Evolutionary conservation across 1,284 basidiomycete species (phyloP).

Genomic region (Inonotus hispidus): DNA sequence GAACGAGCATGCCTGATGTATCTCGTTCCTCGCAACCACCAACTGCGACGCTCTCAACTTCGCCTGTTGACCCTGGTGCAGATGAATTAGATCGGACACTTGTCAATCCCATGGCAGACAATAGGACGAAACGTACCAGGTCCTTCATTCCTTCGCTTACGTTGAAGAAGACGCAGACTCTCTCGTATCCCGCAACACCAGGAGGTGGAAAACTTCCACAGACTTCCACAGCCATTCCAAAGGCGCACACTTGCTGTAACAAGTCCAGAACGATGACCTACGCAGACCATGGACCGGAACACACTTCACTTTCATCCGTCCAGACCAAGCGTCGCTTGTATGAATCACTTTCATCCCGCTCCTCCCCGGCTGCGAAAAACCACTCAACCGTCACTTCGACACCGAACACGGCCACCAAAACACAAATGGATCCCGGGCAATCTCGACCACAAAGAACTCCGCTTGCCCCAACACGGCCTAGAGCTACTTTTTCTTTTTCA

Average conservation of each 20-base stretch:
- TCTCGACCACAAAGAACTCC: background rate
- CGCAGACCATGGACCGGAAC: background rate
- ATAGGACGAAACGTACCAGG: background rate
- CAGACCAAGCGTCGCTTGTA: slow-evolving; percentile 8
- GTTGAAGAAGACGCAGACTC: background rate
- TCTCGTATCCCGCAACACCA: background rate
- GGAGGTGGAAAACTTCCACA: background rate
- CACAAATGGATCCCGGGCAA: too few species aligned
- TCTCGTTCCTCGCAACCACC: background rate
- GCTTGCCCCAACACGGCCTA: background rate
- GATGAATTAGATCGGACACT: background rate
- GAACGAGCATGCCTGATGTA: background rate
- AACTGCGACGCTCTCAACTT: background rate
- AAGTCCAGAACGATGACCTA: background rate
- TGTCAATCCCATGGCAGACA: background rate
- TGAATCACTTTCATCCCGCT: background rate
- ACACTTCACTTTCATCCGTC: background rate
- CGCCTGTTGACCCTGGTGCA: background rate
- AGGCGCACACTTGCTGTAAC: background rate
- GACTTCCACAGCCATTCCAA: background rate
- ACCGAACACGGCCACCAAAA: too few species aligned
- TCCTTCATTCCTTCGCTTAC: background rate
- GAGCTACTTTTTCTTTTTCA: background rate
- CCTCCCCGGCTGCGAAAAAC: background rate
- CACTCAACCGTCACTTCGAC: too few species aligned